Conservation (phyloP, 164 flowering plant genomes). For the Umbilicus rupestris region DNA sequence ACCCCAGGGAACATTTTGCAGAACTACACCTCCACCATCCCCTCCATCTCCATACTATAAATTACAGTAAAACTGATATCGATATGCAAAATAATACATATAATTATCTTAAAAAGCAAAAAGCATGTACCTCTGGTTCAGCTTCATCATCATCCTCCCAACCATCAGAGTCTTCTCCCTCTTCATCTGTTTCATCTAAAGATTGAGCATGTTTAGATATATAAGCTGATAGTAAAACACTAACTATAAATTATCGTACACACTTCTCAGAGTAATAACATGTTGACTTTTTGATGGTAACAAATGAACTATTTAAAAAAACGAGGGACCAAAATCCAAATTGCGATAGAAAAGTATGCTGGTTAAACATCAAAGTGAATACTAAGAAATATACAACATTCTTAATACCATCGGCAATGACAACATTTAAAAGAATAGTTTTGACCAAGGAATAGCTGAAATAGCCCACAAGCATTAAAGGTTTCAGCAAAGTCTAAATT, state of each 20-base stretch:
- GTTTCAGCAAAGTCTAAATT: not conserved
- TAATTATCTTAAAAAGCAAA: not conserved
- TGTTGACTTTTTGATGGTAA: too few relatives aligned
- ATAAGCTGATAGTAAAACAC: not conserved
- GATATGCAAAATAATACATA: not conserved
- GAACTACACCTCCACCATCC: constrained; percentile 84
- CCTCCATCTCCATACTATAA: constrained; percentile 98
- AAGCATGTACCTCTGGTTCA: constrained; percentile 41
- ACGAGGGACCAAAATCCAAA: too few relatives aligned
- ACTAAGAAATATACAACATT: not conserved
- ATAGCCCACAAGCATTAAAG: not conserved
- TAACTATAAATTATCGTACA: not conserved
- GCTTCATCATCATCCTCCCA: constrained; percentile 79
- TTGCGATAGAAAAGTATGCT: not conserved
- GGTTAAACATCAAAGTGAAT: not conserved
- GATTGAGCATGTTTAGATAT: not conserved
- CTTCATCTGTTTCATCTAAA: constrained; percentile 30
- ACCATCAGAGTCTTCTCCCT: constrained; percentile 30
- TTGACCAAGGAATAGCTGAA: not conserved
- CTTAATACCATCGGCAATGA: not conserved
- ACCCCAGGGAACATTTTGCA: constrained; percentile 74
- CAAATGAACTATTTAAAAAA: too few relatives aligned
- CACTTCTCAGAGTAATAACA: too few relatives aligned
- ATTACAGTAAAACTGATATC: constrained; percentile 9
- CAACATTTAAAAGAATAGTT: not conserved